phyloP scores from a whole-genome alignment of 192 early-diverging fungal species.

The Glomus cerebriforme region DNA sequence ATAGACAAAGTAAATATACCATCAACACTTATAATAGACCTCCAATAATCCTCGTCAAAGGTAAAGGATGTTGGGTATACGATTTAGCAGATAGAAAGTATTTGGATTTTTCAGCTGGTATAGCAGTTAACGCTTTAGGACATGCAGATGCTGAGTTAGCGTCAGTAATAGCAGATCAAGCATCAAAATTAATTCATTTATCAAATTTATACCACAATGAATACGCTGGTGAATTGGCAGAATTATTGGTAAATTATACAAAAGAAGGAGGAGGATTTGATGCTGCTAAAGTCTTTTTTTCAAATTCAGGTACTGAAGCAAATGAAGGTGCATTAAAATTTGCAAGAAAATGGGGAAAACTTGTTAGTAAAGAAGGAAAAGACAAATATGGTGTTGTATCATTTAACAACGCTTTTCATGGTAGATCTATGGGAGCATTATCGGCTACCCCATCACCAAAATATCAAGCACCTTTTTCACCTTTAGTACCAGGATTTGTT shows the following conservation, averaged over 20 bases:
- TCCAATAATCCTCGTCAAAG: conserved; percentile 74
- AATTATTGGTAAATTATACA: conserved; percentile 68
- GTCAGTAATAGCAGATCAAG: conserved; percentile 78
- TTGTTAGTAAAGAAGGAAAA: conserved; percentile 51
- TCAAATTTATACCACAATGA: conserved; percentile 93
- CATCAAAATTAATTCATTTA: conserved; percentile 79
- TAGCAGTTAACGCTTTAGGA: conserved; percentile 92
- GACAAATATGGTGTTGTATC: conserved; percentile 75
- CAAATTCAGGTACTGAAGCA: conserved; percentile 97
- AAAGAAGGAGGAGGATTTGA: conserved; percentile 45
- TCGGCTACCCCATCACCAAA: conserved; percentile 93
- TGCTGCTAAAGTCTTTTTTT: conserved; percentile 83
- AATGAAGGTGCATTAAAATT: conserved; percentile 99
- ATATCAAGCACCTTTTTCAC: conserved; percentile 93
- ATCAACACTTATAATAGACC: conserved; percentile 74
- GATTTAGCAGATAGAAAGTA: conserved; percentile 76
- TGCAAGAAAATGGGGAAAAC: conserved; percentile 84
- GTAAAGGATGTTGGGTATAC: conserved; percentile 79
- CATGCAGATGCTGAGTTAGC: conserved; percentile 81
- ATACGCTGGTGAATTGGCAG: conserved; percentile 79
- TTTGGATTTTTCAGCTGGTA: conserved; percentile 93
- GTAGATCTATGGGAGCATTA: conserved; percentile 92
- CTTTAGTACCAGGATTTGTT: conserved; percentile 84
- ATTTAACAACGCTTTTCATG: conserved; percentile 94
- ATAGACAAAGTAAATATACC: conserved; percentile 58